Percentiles rank a stretch among this genome's conserved stretches.
phyloP scores from a whole-genome alignment of 2,329 filamentous ascomycete species.

The Paecilomyces sp. region DNA sequence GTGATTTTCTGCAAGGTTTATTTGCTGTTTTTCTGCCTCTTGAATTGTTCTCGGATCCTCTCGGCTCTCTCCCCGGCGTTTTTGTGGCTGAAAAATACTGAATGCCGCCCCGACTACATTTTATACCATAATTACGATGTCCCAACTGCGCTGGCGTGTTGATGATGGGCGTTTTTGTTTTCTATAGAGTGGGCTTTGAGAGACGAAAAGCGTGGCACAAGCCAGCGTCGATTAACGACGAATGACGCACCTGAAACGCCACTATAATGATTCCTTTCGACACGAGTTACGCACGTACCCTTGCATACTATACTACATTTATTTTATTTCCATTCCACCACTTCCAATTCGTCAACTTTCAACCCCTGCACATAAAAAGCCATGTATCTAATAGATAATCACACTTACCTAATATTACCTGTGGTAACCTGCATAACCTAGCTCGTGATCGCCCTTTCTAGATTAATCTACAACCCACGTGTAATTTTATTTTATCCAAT shows the following conservation, averaged over 20 bases:
- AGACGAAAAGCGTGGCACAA: background rate
- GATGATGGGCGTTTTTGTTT: background rate
- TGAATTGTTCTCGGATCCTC: slow-evolving; percentile 10
- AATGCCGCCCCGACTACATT: background rate
- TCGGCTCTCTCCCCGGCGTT: background rate
- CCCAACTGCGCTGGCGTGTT: background rate
- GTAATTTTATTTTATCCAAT: no score
- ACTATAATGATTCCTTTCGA: background rate
- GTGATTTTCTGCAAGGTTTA: slow-evolving; percentile 2
- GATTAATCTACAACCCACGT: no score
- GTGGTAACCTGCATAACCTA: no score
- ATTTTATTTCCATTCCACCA: background rate
- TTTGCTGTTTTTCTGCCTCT: background rate
- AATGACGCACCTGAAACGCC: slow-evolving; percentile 3
- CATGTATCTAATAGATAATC: background rate
- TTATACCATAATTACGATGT: background rate
- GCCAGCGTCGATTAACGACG: background rate
- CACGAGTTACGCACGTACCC: slow-evolving; percentile 7
- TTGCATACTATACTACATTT: slow-evolving; percentile 1
- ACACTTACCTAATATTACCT: background rate
- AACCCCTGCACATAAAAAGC: background rate
- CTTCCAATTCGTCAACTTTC: background rate
- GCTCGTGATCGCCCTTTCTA: no score
- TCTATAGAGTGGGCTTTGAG: background rate
- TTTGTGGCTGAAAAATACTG: background rate